Base-by-base conservation (phyloP, 371 early-diverging fungal species). In the Mortierella sp. region DNA sequence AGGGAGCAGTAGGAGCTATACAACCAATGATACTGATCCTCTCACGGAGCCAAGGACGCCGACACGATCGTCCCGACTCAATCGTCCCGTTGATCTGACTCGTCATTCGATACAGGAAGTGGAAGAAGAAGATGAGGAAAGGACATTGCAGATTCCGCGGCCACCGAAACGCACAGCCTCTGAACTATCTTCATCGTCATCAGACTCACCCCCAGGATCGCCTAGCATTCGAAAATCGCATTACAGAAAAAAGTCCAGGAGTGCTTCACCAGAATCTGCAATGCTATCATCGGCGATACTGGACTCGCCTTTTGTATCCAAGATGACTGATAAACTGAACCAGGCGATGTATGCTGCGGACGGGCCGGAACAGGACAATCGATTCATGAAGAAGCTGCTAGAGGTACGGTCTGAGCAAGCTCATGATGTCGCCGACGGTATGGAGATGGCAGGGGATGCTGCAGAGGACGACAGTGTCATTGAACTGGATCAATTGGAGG, bases 361-460 rank as follows among this genome's bases (percentile, higher is more conserved):
- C 24, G 31, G 34, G n/a, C 46, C 34, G 14, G 34, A 43, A 26
- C 45, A 31, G 21, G 58, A 46, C 14, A 57, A 46, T 16, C 49
- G 48, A 46, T 65, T 72, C 45, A 52, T 72, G 58, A 61, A 56
- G 34, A 65, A 66, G 19, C 58, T 72, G 19, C 48, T 72, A 16
- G 52, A 61, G 31, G 9, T 51, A 16, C 51, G 41, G 24, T 5
- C 19, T 23, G 56, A 52, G 18, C 53, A 61, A 14, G 43, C 8
- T n/a, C 21, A 23, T 12, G 41, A 45, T 18, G 10, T 47, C 4
- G 27, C 49, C 45, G 23, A 39, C 12, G 43, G 34, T 2, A 47
- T 18, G n/a, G 39, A 30, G 14, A 34, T 18, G 1, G 21, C 18
- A 18, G 59, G 4, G 0, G 27, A 42, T 3, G 64, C 52, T 5